Percentiles rank a stretch among this genome's conserved stretches.
phyloP scores from a whole-genome alignment of 78 protist genomes.

The Dictyostelium purpureum region DNA sequence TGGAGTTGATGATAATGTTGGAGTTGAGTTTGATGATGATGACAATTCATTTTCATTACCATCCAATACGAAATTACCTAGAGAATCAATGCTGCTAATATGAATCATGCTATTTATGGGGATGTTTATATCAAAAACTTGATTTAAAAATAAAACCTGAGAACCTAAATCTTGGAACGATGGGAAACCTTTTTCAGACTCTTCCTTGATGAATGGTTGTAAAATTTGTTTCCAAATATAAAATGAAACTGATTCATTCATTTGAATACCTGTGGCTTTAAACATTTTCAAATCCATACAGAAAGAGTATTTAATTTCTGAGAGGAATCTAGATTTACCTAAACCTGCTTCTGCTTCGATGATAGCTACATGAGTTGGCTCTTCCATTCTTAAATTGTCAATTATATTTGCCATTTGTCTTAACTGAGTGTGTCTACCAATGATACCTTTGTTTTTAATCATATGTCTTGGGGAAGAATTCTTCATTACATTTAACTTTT shows the following conservation, averaged over 20 bases:
- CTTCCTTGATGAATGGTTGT: neutral
- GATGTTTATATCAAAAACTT: neutral
- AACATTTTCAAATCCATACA: slow-evolving; percentile 21
- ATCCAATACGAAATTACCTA: too few relatives aligned
- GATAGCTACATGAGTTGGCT: neutral
- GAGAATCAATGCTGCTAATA: neutral
- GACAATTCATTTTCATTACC: neutral
- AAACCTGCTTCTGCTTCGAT: slow-evolving; percentile 77
- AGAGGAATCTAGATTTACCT: slow-evolving; percentile 60
- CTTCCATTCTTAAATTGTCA: neutral
- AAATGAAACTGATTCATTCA: slow-evolving; percentile 42
- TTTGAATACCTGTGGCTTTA: slow-evolving; percentile 54
- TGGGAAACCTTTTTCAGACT: neutral
- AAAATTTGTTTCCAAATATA: slow-evolving; percentile 57
- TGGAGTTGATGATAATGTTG: too few relatives aligned
- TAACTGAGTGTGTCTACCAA: slow-evolving; percentile 47
- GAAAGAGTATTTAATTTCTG: slow-evolving; percentile 45
- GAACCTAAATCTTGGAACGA: slow-evolving; percentile 10
- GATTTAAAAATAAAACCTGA: slow-evolving; percentile 39
- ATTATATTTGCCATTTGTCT: slow-evolving; percentile 35
- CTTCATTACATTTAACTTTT: neutral
- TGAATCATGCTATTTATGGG: neutral
- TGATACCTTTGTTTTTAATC: slow-evolving; percentile 19
- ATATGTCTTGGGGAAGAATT: neutral
- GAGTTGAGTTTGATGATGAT: too few relatives aligned